Percentiles rank a stretch among this genome's conserved stretches.
Conservation (phyloP, 371 early-diverging fungal species). For the Rhizopus stolonifer region DNA sequence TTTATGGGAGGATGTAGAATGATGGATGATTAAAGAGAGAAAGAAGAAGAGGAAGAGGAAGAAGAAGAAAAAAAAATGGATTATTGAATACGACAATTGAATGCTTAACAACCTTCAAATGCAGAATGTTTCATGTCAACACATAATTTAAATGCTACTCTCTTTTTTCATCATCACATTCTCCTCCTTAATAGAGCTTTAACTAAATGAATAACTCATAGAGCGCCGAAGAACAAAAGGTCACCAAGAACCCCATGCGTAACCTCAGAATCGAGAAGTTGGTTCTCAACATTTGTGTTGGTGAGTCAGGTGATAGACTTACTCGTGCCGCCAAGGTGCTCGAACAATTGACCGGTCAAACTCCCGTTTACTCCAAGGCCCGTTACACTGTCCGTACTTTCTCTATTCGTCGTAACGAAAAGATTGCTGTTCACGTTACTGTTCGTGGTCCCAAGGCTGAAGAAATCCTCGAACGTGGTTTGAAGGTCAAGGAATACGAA, state of each 20-base stretch:
- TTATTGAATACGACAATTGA: too few relatives aligned
- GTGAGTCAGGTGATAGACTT: constrained; percentile 98
- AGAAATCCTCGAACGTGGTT: constrained; percentile 98
- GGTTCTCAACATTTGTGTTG: constrained; percentile 99
- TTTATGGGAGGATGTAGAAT: background rate
- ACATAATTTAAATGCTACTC: too few relatives aligned
- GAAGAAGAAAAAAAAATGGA: too few relatives aligned
- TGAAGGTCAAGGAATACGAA: constrained; percentile 99
- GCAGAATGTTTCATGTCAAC: too few relatives aligned
- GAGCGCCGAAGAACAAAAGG: constrained; percentile 66
- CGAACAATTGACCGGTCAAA: constrained; percentile 99
- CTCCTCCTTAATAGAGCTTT: background rate
- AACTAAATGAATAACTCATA: constrained; percentile 19
- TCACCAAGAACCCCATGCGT: constrained; percentile 89
- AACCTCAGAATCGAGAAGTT: constrained; percentile 99
- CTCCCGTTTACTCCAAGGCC: constrained; percentile 99
- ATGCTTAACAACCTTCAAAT: too few relatives aligned
- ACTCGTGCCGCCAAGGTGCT: constrained; percentile 99
- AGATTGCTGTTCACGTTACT: constrained; percentile 99
- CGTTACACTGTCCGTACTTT: constrained; percentile 99
- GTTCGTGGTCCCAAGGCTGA: constrained; percentile 89
- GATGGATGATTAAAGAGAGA: constrained; percentile 10
- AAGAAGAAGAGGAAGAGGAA: constrained; percentile 2
- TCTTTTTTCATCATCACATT: background rate
- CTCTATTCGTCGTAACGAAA: constrained; percentile 99